Percentiles rank a stretch among this genome's conserved stretches.
Conservation (phyloP, 208 protist genomes). For the Acanthamoeba rhysodes region DNA sequence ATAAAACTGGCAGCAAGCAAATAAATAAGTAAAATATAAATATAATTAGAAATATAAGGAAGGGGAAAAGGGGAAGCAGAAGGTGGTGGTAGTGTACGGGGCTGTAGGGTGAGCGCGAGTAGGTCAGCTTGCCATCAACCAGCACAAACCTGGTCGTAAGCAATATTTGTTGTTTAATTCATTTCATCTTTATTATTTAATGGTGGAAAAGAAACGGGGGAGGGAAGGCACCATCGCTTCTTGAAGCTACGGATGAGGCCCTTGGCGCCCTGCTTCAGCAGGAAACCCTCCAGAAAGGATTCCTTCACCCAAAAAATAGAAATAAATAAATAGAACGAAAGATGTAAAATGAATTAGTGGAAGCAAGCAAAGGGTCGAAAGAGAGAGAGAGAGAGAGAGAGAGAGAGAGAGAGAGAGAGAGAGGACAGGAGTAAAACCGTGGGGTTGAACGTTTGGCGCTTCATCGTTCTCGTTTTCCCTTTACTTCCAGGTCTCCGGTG, state of each 20-base stretch:
- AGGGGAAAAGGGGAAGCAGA: background rate
- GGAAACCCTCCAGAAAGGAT: background rate
- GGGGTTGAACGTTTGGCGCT: background rate
- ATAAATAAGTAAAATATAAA: too few species aligned
- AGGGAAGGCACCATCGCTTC: background rate
- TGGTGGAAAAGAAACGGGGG: background rate
- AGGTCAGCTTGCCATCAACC: constrained; percentile 13
- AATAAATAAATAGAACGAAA: too few species aligned
- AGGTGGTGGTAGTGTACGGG: background rate
- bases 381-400: too few species aligned
- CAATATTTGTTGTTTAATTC: too few species aligned
- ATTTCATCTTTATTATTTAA: background rate
- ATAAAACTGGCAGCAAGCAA: too few species aligned
- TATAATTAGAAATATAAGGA: too few species aligned
- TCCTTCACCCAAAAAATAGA: background rate
- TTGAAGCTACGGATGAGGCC: background rate
- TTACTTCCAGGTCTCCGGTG: background rate
- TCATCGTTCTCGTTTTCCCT: background rate
- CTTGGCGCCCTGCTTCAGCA: constrained; percentile 21
- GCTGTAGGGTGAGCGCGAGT: constrained; percentile 18
- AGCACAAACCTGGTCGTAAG: constrained; percentile 10
- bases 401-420: too few species aligned
- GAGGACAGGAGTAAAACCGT: background rate
- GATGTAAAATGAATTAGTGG: background rate
- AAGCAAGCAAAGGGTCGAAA: too few species aligned